Conservation (phyloP, 208 protist genomes). For the Leishmania major region DNA sequence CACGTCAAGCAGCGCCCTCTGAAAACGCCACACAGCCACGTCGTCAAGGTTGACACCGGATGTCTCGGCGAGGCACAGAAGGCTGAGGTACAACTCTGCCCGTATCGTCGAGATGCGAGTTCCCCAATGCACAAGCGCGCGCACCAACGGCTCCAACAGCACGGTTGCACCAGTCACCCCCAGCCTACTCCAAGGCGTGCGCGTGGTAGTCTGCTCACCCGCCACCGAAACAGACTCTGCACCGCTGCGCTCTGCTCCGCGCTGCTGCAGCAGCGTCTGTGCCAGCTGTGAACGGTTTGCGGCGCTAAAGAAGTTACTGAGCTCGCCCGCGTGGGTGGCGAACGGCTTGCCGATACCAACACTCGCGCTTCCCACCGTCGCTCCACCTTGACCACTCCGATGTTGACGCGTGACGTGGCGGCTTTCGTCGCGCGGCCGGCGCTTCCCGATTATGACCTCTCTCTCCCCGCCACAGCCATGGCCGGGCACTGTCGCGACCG, state of each 20-base stretch:
- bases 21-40: slow-evolving; percentile 56
- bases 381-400: not conserved
- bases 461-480: not conserved
- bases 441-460: slow-evolving; percentile 10
- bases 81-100: slow-evolving; percentile 57
- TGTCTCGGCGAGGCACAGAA: slow-evolving; percentile 59
- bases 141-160: slow-evolving; percentile 62
- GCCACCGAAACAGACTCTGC: not conserved
- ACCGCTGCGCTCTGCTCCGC: slow-evolving; percentile 5
- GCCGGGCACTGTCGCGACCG: not conserved
- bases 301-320: slow-evolving; percentile 31
- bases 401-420: not conserved
- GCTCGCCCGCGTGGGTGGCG: slow-evolving; percentile 27
- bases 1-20: slow-evolving; percentile 61
- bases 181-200: not conserved
- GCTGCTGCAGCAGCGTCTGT: slow-evolving; percentile 19
- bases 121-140: slow-evolving; percentile 59
- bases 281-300: slow-evolving; percentile 26
- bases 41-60: slow-evolving; percentile 69
- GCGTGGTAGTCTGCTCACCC: not conserved
- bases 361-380: not conserved
- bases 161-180: not conserved
- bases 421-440: slow-evolving; percentile 15
- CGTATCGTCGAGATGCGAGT: slow-evolving; percentile 46
- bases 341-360: slow-evolving; percentile 12